Conservation (phyloP, 2,329 filamentous ascomycete species). For the Sporothrix humicola region DNA sequence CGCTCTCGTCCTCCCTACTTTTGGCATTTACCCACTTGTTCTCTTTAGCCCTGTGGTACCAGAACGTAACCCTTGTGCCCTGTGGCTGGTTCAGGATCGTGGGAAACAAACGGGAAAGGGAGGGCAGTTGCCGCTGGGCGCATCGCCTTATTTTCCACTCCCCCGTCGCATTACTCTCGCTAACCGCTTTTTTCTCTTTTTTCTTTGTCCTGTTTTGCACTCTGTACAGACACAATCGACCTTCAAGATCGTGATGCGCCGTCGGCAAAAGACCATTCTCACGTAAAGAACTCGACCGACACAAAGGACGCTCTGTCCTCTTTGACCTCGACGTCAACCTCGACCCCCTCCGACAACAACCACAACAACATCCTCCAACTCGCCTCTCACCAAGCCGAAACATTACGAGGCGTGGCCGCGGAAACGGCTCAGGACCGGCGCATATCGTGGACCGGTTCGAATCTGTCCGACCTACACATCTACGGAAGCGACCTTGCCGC, state of each 20-base stretch:
- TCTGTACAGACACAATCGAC: slow-evolving; percentile 81
- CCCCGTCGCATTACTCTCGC: slow-evolving; percentile 36
- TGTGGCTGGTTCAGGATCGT: slow-evolving; percentile 34
- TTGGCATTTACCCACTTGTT: slow-evolving; percentile 34
- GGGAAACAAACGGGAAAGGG: slow-evolving; percentile 27
- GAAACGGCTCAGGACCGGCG: slow-evolving; percentile 76
- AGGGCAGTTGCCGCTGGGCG: slow-evolving; percentile 24
- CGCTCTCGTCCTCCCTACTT: slow-evolving; percentile 17
- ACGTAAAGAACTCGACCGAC: slow-evolving; percentile 57
- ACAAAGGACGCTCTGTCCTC: slow-evolving; percentile 51
- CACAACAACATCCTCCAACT: slow-evolving; percentile 45
- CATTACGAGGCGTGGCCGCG: slow-evolving; percentile 78
- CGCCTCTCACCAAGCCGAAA: slow-evolving; percentile 83
- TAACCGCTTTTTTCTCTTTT: slow-evolving; percentile 36
- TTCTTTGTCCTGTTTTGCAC: slow-evolving; percentile 30
- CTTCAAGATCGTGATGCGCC: slow-evolving; percentile 83
- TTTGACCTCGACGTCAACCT: slow-evolving; percentile 47
- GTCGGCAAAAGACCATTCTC: slow-evolving; percentile 81
- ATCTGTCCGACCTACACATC: slow-evolving; percentile 51
- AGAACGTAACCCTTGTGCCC: slow-evolving; percentile 9
- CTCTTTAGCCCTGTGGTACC: slow-evolving; percentile 32
- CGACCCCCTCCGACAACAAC: slow-evolving; percentile 11
- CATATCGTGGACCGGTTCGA: slow-evolving; percentile 57
- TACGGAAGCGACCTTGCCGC: slow-evolving; percentile 55
- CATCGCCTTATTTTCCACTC: slow-evolving; percentile 28